Evolutionary conservation across 768 basidiomycete species (phyloP), one percentile per base, ranked within the genome.

Genomic region (Lactifluus rugatus): DNA sequence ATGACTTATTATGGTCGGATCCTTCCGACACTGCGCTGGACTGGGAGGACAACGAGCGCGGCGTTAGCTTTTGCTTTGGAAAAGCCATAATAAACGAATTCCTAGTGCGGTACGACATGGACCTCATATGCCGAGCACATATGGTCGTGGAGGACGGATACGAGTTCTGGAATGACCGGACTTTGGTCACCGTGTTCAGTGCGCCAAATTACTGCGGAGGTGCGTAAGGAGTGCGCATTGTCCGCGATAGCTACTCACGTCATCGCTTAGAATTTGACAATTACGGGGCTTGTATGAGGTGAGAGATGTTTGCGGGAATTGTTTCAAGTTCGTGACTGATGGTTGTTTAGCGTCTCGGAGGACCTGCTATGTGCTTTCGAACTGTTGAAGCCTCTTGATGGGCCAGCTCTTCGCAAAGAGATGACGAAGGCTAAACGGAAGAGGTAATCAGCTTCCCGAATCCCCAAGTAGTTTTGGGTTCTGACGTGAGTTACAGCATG

Each of bases 121-220:
- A 99, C 73, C 79, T 99, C 62, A 98, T 99, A 74, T 98, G 96
- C 76, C 87, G 96, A 50, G 96, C 96, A 50, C 96, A 99, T 73
- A 98, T 98, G 96, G 96, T 99, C 46, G 96, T 99, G 62, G 96
- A 99, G 71, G 92, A 94, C 68, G 95, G 95, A 8, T 97, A 98
- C 69, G 96, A 99, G 75, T 99, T 99, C 69, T 99, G 96, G 91
- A 97, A 98, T 66, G 96, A 99, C 67, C 82, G 96, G 64, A 97
- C 96, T 48, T 74, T 99, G 65, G 96, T 99, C 53, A 99, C 96
- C 1, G 93, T 99, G 55, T 99, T 99, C 73, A 95, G 93, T 66
- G 96, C 96, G 48, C 96, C 96, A 21, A 96, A 96, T 67, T 93
- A 93, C 66, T 93, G 92, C 68, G 92, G 91, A 72, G 91, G 93